Conservation (phyloP, 2,329 filamentous ascomycete genomes). For the Thelonectria blattea region DNA sequence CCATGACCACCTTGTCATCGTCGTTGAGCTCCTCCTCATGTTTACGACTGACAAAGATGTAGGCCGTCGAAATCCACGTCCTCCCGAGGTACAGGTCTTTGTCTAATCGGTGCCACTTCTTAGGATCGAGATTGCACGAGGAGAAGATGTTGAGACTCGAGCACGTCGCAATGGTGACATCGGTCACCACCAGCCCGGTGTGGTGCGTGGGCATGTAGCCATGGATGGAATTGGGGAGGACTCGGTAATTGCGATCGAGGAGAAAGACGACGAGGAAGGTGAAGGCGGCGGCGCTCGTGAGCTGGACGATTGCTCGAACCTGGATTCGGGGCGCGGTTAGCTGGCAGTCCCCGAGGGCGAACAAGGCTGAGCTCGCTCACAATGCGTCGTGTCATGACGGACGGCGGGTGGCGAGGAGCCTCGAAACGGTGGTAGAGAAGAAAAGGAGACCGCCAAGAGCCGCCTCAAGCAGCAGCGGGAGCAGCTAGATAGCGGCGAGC, state of each 20-base stretch:
- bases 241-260: conserved; percentile 86
- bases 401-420: conserved; percentile 15
- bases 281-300: conserved; percentile 68
- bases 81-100: conserved; percentile 86
- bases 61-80: conserved; percentile 77
- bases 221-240: conserved; percentile 85
- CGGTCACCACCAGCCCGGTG: conserved; percentile 82
- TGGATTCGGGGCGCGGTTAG: conserved; percentile 36
- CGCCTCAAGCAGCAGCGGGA: conserved; percentile 27
- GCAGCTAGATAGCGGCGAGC: conserved; percentile 23
- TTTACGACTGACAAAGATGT: conserved; percentile 82
- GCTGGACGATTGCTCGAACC: conserved; percentile 76
- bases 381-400: conserved; percentile 47
- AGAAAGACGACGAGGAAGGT: conserved; percentile 77
- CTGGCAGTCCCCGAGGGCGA: background rate
- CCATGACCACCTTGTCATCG: conserved; percentile 80
- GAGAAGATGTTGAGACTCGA: conserved; percentile 76
- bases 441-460: conserved; percentile 17
- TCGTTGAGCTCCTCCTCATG: conserved; percentile 80
- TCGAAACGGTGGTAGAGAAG: background rate
- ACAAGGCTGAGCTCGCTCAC: conserved; percentile 34
- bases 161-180: conserved; percentile 80
- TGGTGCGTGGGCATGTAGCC: conserved; percentile 86
- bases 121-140: conserved; percentile 74
- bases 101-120: conserved; percentile 80